Base-by-base conservation (phyloP, 2,329 filamentous ascomycete genomes). In the Alternaria burnsii region DNA sequence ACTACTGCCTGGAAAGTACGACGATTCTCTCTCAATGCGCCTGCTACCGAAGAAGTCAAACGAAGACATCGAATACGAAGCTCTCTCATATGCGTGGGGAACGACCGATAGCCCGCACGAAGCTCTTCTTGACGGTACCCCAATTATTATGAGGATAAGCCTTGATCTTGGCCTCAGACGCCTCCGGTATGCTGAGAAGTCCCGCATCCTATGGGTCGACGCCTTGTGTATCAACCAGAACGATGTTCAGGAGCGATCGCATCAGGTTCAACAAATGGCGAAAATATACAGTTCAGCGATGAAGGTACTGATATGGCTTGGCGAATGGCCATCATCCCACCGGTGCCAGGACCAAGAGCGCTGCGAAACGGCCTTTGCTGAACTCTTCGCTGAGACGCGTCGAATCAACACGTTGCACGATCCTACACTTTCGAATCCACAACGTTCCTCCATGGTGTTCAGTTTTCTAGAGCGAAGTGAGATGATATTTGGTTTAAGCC, bases 61-160 rank as follows among this genome's bases (percentile, higher is more conserved):
- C 9, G 9, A 18, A 6, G n/a, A 18, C 20, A 24, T 18, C 10
- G 26, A 47, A 12, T 47, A 47, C 9, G 44, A 47, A 32, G 44
- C 44, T 9, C n/a, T 47, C 2, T 47, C 28, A 0, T 47, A 47
- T 10, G 44, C 44, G 0, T 47, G 44, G 28, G 44, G 44, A 3
- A 47, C 11, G 1, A 7, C 44, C 0, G 28, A 32, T 6, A 34
- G 44, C 4, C 44, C 44, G 1, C 2, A 2, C 0, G 30, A 22
- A 32, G 44, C 2, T 16, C 20, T 10, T 2, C 6, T 47, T 1
- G 14, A 22, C 4, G 28, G 11, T 0, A 1, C 8, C n/a, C n/a
- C 18, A 3, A 4, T 32, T 1, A 1, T 0, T 1, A 16, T 47
- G 1, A 47, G 24, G 0, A 3, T 20, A 14, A 47, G n/a, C 1